Percentiles rank a stretch among this genome's conserved stretches.
phyloP scores from a whole-genome alignment of 257 asterid species.

The Gentiana dahurica region DNA sequence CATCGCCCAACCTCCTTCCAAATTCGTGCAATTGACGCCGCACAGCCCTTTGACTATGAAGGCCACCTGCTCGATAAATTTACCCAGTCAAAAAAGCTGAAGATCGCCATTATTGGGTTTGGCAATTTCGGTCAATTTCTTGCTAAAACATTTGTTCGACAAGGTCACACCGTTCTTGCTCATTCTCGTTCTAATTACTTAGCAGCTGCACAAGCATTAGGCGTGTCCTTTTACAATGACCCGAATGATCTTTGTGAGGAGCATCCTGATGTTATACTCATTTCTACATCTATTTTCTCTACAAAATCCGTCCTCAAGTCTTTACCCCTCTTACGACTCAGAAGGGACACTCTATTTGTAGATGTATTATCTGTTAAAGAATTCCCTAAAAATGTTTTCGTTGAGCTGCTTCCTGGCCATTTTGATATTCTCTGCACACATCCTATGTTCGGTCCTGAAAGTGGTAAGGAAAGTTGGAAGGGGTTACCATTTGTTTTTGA shows the following conservation, averaged over 20 bases:
- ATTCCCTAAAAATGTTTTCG: constrained; percentile 16
- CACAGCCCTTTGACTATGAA: constrained; percentile 59
- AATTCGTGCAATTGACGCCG: constrained; percentile 55
- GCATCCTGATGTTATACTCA: constrained; percentile 54
- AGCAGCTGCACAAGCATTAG: constrained; percentile 47
- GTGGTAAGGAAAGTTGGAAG: constrained; percentile 57
- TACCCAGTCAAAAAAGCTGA: constrained; percentile 37
- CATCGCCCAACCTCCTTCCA: constrained; percentile 17
- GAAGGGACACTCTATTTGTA: no score
- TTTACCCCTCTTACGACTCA: no score
- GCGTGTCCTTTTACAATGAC: constrained; percentile 29
- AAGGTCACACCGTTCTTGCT: no score
- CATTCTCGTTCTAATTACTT: no score
- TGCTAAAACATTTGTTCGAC: no score
- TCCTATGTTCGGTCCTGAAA: constrained; percentile 86
- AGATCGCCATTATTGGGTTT: constrained; percentile 52
- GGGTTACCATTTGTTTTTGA: constrained; percentile 53
- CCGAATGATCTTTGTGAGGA: constrained; percentile 29
- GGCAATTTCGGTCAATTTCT: constrained; percentile 3
- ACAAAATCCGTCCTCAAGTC: no score
- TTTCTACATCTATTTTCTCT: no score
- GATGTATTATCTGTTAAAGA: no score
- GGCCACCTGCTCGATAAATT: constrained; percentile 24
- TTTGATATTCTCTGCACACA: constrained; percentile 21
- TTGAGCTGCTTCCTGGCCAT: constrained; percentile 41